phyloP scores from a whole-genome alignment of 371 early-diverging fungal genomes.

The Massospora cicadina region DNA sequence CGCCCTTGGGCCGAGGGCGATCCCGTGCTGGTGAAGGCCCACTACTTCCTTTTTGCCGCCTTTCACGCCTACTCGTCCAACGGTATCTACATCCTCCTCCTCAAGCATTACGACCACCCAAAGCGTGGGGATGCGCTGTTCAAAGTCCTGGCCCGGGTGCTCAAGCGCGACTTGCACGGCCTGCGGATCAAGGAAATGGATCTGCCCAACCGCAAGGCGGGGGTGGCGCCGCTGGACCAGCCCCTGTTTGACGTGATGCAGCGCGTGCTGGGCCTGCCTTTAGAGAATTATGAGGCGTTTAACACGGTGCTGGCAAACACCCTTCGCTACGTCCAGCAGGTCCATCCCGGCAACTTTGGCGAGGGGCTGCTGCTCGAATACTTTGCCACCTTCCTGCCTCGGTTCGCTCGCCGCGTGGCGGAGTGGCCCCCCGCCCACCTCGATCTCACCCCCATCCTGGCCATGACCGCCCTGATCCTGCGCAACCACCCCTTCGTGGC shows the following conservation, averaged over 20 bases:
- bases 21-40: neutral
- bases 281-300: neutral
- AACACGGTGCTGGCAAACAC: neutral
- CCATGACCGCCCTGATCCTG: neutral
- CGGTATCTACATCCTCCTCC: conserved; percentile 4
- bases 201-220: neutral
- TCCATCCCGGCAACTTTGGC: neutral
- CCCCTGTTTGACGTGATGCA: neutral
- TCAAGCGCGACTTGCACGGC: neutral
- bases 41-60: neutral
- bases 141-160: neutral
- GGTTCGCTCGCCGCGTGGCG: neutral
- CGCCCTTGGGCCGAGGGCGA: neutral
- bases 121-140: neutral
- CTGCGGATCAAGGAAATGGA: neutral
- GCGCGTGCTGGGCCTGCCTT: neutral
- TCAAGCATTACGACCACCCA: conserved; percentile 1
- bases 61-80: conserved; percentile 3
- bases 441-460: neutral
- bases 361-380: neutral
- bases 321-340: neutral
- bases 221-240: neutral
- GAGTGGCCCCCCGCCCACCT: neutral
- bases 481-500: neutral
- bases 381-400: neutral